Conservation (phyloP, 768 basidiomycete genomes). For the Suillus spraguei region DNA sequence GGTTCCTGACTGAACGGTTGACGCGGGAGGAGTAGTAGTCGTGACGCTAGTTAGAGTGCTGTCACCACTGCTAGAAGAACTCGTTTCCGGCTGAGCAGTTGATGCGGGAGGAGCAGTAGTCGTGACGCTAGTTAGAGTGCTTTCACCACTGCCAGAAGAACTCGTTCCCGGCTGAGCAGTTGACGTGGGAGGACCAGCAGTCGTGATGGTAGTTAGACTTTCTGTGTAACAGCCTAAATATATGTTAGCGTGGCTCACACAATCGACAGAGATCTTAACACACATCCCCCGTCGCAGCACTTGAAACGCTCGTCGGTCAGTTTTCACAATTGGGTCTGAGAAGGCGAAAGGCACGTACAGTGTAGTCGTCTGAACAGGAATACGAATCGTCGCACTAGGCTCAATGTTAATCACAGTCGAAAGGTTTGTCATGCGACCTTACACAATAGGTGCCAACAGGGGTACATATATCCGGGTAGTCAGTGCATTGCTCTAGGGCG, state of each 20-base stretch:
- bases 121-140: no score
- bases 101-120: no score
- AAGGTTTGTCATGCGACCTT: not conserved
- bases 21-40: no score
- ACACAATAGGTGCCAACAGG: slow-evolving; percentile 25
- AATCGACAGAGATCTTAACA: slow-evolving; percentile 2
- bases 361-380: slow-evolving; percentile 19
- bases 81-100: no score
- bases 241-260: not conserved
- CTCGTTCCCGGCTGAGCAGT: no score
- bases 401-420: not conserved
- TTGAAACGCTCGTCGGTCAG: slow-evolving; percentile 6
- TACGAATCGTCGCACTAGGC: slow-evolving; percentile 15
- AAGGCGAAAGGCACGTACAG: slow-evolving; percentile 13
- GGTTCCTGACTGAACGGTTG: no score
- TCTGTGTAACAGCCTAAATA: slow-evolving; percentile 20
- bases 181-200: no score
- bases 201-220: not conserved
- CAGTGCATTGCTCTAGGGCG: slow-evolving; percentile 13
- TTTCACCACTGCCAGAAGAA: no score
- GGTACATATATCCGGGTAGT: slow-evolving; percentile 21
- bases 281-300: slow-evolving; percentile 30
- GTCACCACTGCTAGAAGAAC: no score
- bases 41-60: no score
- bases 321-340: not conserved